phyloP scores from a whole-genome alignment of 2,329 filamentous ascomycete genomes.

The Phaeophleospora eucalypticola region DNA sequence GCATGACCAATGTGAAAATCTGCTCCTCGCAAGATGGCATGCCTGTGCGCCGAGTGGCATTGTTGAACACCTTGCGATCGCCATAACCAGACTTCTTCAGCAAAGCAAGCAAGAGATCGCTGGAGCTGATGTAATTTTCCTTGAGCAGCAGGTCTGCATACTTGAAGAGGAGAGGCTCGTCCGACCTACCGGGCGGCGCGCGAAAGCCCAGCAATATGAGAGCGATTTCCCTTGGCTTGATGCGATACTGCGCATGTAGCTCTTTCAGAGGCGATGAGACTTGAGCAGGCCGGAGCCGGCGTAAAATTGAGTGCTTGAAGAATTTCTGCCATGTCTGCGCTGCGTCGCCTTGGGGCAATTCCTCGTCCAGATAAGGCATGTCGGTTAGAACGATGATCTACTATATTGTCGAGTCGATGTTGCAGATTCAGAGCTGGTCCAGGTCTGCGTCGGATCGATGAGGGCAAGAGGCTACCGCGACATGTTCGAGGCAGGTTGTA shows the following conservation, averaged over 20 bases:
- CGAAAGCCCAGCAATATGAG: constrained; percentile 24
- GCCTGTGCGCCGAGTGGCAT: constrained; percentile 6
- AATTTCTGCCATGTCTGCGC: constrained; percentile 6
- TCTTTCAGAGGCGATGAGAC: constrained; percentile 15
- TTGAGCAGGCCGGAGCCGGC: constrained; percentile 4
- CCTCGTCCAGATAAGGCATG: constrained; percentile 3
- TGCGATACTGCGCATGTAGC: constrained; percentile 11
- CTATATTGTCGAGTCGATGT: no score
- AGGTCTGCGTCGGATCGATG: no score
- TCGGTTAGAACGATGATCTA: not conserved
- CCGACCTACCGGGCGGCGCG: constrained; percentile 13
- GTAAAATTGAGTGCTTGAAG: constrained; percentile 8
- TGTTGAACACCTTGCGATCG: not conserved
- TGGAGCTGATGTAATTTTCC: constrained; percentile 20
- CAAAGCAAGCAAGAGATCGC: constrained; percentile 28
- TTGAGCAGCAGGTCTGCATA: constrained; percentile 28
- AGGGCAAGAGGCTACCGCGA: no score
- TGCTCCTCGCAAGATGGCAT: constrained; percentile 31
- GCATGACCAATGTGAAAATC: constrained; percentile 29
- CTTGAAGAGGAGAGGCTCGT: constrained; percentile 28
- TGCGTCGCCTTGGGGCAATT: constrained; percentile 1
- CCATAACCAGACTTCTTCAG: constrained; percentile 25
- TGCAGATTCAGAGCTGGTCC: no score
- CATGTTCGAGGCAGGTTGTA: no score
- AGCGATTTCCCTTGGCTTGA: constrained; percentile 19